A percentile compares a stretch with the other conserved stretches of the same genome.
Conservation (phyloP, 176 grass and related monocot genomes). For the Eleusine coracana region DNA sequence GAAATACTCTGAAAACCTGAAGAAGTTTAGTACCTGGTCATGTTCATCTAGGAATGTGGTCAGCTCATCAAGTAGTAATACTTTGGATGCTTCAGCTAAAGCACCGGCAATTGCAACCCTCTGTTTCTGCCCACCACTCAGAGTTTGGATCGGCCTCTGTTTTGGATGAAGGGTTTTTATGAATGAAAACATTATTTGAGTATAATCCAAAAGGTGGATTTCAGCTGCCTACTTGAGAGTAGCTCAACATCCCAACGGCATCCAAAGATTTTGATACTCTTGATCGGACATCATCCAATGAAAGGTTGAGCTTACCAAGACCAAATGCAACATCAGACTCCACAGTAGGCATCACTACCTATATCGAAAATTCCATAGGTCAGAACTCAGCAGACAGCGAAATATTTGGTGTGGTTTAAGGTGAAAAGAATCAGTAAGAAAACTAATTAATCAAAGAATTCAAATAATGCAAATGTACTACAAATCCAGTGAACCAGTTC, state of each 20-base stretch:
- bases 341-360: constrained; percentile 95
- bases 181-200: constrained; percentile 43
- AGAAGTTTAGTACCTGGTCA: constrained; percentile 68
- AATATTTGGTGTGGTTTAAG: background rate
- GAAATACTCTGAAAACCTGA: constrained; percentile 4
- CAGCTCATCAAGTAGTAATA: constrained; percentile 79
- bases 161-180: constrained; percentile 54
- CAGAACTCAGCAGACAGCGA: constrained; percentile 3
- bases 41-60: constrained; percentile 96
- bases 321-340: constrained; percentile 97
- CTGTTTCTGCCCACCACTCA: constrained; percentile 98
- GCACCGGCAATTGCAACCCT: constrained; percentile 95
- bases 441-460: background rate
- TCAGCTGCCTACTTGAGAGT: constrained; percentile 73
- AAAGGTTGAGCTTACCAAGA: constrained; percentile 85
- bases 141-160: constrained; percentile 93
- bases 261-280: constrained; percentile 78
- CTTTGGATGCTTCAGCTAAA: constrained; percentile 91
- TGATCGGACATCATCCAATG: constrained; percentile 69
- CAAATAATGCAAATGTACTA: background rate
- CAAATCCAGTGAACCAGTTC: constrained; percentile 2
- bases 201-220: constrained; percentile 53
- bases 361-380: background rate
- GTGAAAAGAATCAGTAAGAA: constrained; percentile 15
- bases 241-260: constrained; percentile 81